These are phyloP conservation scores for Powellomyces hirtus DNA, from an alignment of 192 early-diverging fungal genomes.

Conservation along the genomic window DNA sequence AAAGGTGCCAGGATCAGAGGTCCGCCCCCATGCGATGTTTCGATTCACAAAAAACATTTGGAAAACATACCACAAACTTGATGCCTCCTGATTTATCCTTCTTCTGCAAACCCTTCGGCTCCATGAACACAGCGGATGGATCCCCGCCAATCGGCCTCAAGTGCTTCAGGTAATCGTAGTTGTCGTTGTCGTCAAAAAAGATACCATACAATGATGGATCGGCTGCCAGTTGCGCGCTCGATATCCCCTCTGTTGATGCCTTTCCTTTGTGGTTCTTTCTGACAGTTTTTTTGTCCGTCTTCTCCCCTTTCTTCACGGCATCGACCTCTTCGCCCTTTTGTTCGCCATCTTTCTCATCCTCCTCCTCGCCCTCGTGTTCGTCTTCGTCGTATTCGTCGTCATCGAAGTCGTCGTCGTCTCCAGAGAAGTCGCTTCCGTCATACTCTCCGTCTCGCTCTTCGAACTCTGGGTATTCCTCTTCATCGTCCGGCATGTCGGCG, in stretches of 20 bases:
- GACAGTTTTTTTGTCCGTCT: slow-evolving; percentile 5
- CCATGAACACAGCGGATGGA: slow-evolving; percentile 76
- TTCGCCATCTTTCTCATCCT: slow-evolving; percentile 32
- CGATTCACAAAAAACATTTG: background rate
- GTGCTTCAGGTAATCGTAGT: slow-evolving; percentile 94
- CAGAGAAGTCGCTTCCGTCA: slow-evolving; percentile 2
- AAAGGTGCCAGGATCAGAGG: too few species aligned
- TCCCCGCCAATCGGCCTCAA: slow-evolving; percentile 75
- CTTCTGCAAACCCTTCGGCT: slow-evolving; percentile 57
- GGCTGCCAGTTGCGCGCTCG: slow-evolving; percentile 3
- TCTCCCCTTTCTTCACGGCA: slow-evolving; percentile 15
- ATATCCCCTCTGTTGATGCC: background rate
- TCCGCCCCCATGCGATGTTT: too few species aligned
- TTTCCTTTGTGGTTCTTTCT: background rate
- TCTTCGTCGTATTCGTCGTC: slow-evolving; percentile 30
- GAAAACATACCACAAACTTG: slow-evolving; percentile 31
- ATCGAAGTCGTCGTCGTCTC: slow-evolving; percentile 24
- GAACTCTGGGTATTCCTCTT: slow-evolving; percentile 26
- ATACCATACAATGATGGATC: slow-evolving; percentile 87
- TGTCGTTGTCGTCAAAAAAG: slow-evolving; percentile 81
- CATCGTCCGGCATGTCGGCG: slow-evolving; percentile 32
- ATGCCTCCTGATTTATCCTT: slow-evolving; percentile 48
- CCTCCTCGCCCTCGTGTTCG: slow-evolving; percentile 27
- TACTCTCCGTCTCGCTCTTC: slow-evolving; percentile 27
- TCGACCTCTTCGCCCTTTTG: slow-evolving; percentile 27